phyloP scores from a whole-genome alignment of 2,329 filamentous ascomycete genomes.

The Microdochium trichocladiopsis region DNA sequence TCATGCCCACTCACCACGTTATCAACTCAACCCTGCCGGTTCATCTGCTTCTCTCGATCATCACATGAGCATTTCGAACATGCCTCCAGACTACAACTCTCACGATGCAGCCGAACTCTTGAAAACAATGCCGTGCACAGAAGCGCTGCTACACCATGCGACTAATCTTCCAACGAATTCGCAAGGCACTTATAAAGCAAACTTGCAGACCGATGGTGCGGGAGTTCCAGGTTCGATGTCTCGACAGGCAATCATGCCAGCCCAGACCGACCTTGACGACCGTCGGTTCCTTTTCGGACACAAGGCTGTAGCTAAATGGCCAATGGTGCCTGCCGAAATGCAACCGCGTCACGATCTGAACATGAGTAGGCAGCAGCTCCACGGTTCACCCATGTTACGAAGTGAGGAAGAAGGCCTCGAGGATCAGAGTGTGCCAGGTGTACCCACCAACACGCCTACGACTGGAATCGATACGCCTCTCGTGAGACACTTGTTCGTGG shows the following conservation, averaged over 20 bases:
- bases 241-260: not conserved
- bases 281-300: no score
- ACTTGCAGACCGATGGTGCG: slow-evolving; percentile 3
- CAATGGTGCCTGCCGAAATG: not conserved
- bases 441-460: slow-evolving; percentile 35
- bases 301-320: no score
- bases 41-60: slow-evolving; percentile 4
- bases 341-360: not conserved
- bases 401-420: slow-evolving; percentile 23
- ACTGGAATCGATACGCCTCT: slow-evolving; percentile 11
- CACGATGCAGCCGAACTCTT: slow-evolving; percentile 11
- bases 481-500: slow-evolving; percentile 14
- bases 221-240: not conserved
- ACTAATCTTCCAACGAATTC: slow-evolving; percentile 13
- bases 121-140: slow-evolving; percentile 18
- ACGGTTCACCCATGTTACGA: slow-evolving; percentile 18
- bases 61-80: not conserved
- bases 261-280: no score
- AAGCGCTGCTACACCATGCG: slow-evolving; percentile 16
- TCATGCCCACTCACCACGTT: slow-evolving; percentile 57
- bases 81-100: not conserved
- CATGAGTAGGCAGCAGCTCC: slow-evolving; percentile 7
- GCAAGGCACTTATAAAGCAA: slow-evolving; percentile 12
- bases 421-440: slow-evolving; percentile 23
- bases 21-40: slow-evolving; percentile 14